Evolutionary conservation across 805 yeast species (phyloP).

Genomic region (Pichia californica): DNA sequence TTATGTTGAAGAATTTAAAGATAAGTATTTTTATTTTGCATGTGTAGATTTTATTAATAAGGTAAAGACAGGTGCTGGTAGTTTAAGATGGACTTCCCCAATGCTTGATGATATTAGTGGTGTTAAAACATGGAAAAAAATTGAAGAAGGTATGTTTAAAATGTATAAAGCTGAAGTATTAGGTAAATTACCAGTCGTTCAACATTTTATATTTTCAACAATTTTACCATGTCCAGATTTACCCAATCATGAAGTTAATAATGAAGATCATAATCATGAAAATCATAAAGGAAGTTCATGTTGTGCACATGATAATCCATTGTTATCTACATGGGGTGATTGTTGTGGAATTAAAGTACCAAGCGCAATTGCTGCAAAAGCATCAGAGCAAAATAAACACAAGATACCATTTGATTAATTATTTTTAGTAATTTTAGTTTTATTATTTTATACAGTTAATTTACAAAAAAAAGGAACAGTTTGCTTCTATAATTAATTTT

Average conservation of each 20-base stretch:
- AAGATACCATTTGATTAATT: constrained; percentile 62
- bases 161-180: constrained; percentile 95
- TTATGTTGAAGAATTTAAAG: constrained; percentile 70
- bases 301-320: constrained; percentile 27
- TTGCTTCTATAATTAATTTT: no score
- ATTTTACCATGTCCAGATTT: constrained; percentile 70
- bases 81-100: constrained; percentile 92
- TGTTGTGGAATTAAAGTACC: constrained; percentile 97
- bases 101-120: constrained; percentile 93
- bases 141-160: constrained; percentile 88
- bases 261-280: constrained; percentile 8
- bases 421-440: neutral
- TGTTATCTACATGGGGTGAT: constrained; percentile 78
- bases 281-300: constrained; percentile 18
- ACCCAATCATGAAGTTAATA: constrained; percentile 30
- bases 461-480: neutral
- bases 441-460: neutral
- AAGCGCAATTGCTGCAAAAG: constrained; percentile 88
- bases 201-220: constrained; percentile 83
- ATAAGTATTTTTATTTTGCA: constrained; percentile 76
- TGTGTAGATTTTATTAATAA: constrained; percentile 80
- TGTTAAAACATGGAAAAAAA: constrained; percentile 85
- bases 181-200: constrained; percentile 85
- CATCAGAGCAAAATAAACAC: constrained; percentile 35
- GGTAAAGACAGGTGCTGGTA: constrained; percentile 61